Evolutionary conservation across 225 moss, liverwort and hornwort species (phyloP), one percentile per base, ranked within the genome.

Genomic region (Sphagnum contortum): DNA sequence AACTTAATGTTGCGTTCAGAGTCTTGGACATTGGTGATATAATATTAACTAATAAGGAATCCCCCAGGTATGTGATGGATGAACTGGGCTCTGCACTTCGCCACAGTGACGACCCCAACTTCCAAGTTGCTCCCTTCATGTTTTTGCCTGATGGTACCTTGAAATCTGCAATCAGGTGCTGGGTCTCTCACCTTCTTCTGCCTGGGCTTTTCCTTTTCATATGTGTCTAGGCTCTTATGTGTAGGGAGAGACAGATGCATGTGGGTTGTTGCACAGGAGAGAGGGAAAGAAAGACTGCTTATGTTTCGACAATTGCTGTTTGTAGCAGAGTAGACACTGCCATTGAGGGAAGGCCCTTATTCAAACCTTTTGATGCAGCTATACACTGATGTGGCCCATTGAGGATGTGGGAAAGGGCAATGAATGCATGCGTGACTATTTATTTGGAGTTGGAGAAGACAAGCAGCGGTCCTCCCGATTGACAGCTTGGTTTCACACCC

Each of bases 31-130:
- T 29, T 0, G 29, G 29, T 29, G 29, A 29, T 29, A 29, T 29
- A 29, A 29, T 29, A 29, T 29, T 29, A 29, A 29, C 29, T 29
- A 29, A 29, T 29, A 29, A 29, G 29, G 29, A 29, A 29, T 52
- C 6, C 9, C 52, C n/a, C 71, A 93, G 96, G 96, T 98, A 98
- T 71, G 87, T 98, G 64, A 93, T 93, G 96, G 96, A 98, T 81
- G 96, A 98, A 69, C 75, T 98, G 71, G 96, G 96, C 71, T 89
- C 88, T 70, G 71, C 93, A 63, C 69, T 98, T 61, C 77, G 88
- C 55, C 96, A 98, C 68, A 81, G 82, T 67, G 89, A 91, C 79
- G 63, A 57, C 62, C 81, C 88, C 50, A 98, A 87, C 64, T 89
- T 93, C 66, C 87, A 75, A 70, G 83, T 91, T 55, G 87, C 96